Base-by-base conservation (phyloP, 495 filamentous ascomycete genomes). In the Xylaria intraflava region DNA sequence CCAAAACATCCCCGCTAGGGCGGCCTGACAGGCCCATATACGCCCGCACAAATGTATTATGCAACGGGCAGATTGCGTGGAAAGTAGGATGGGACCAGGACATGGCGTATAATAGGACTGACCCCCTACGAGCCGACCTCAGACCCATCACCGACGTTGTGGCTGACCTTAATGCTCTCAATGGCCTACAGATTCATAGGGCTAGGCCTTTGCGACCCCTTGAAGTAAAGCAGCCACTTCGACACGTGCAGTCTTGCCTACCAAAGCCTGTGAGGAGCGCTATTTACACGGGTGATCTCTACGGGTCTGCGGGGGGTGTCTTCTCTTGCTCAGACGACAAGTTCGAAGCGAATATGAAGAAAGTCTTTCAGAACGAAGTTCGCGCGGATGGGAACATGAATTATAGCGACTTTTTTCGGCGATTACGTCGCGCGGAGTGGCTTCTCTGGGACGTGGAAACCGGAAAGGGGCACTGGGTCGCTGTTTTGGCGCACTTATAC, bases 391-490 rank as follows among this genome's bases (percentile, higher is more conserved):
- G 49, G 2, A 7, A 23, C 0, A 0, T 43, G 12, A 51, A 51
- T 33, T 51, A 42, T 27, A 51, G 43, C 49, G 49, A 51, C 26
- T 51, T 51, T 38, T 51, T 51, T 4, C 49, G 38, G 27, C 36
- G 49, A 43, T 14, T 51, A 27, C 49, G 49, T 22, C 49, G 49
- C 6, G n/a, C 49, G 24, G 49, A 51, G 19, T 51, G 38, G 36
- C 38, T 51, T 16, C 49, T 51, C 26, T 51, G 49, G 49, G 49
- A 51, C 17, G 38, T 51, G 16, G 49, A 51, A 33, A 38, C 38
- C 6, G 49, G 43, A 42, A 31, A 43, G 17, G 49, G 49, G 26
- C 27, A 33, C 26, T 51, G 49, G 49, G 49, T 51, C 26, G 49
- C 38, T 0, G 49, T 43, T 16, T n/a, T 51, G 6, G 49, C 49